A percentile compares a stretch with the other conserved stretches of the same genome.
These are phyloP conservation scores for Ophiostoma piceae DNA, from an alignment of 2,329 filamentous ascomycete genomes.

Conservation along the genomic window DNA sequence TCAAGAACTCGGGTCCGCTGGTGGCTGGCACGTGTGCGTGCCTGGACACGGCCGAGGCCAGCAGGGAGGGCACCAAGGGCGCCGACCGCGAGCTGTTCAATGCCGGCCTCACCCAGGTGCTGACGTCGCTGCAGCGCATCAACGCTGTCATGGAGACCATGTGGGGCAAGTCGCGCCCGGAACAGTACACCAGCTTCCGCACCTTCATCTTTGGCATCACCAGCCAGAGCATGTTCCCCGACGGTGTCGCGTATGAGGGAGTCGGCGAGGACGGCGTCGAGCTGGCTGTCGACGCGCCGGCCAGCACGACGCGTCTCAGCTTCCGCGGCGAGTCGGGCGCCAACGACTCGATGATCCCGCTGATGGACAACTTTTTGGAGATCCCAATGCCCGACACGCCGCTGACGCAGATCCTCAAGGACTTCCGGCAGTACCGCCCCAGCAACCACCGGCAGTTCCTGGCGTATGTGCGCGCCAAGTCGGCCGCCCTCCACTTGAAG, in stretches of 20 bases:
- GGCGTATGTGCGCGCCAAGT: constrained; percentile 56
- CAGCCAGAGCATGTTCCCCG: constrained; percentile 86
- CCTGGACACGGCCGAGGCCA: constrained; percentile 45
- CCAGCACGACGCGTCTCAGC: constrained; percentile 49
- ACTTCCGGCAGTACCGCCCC: constrained; percentile 85
- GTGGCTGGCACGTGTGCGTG: constrained; percentile 66
- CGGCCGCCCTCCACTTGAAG: constrained; percentile 49
- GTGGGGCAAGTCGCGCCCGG: constrained; percentile 80
- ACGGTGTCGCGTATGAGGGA: constrained; percentile 85
- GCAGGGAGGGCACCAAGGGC: constrained; percentile 27
- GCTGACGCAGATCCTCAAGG: constrained; percentile 77
- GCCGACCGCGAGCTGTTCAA: constrained; percentile 54
- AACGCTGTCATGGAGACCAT: constrained; percentile 81
- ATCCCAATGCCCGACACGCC: constrained; percentile 85
- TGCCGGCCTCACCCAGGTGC: constrained; percentile 55
- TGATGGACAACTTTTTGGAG: constrained; percentile 81
- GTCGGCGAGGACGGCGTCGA: constrained; percentile 51
- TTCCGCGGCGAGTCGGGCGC: constrained; percentile 92
- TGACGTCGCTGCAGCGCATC: constrained; percentile 61
- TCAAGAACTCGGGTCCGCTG: constrained; percentile 73
- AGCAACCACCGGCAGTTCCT: constrained; percentile 85
- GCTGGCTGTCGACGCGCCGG: not conserved
- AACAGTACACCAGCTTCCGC: constrained; percentile 81
- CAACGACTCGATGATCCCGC: constrained; percentile 89
- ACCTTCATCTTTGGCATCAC: constrained; percentile 98